Evolutionary conservation across 192 early-diverging fungal genomes (phyloP).

Genomic region (Martensiomyces pterosporus): DNA sequence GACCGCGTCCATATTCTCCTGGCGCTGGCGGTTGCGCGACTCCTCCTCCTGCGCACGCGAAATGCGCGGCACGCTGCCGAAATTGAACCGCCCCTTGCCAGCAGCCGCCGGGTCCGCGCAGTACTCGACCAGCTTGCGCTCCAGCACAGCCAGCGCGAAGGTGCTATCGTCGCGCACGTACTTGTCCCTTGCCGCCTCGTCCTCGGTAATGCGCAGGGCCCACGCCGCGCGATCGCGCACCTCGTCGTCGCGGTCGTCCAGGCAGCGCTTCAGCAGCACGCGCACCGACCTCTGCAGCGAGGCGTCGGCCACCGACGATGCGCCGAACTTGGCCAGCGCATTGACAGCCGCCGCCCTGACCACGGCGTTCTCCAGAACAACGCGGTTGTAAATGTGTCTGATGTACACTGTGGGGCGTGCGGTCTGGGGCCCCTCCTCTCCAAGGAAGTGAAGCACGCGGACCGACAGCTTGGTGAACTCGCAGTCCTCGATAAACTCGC

Average conservation of each 20-base stretch:
- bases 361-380: conserved; percentile 95
- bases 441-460: conserved; percentile 90
- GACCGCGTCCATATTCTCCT: conserved; percentile 43
- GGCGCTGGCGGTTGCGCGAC: conserved; percentile 59
- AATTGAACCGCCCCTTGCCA: conserved; percentile 67
- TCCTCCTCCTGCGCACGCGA: conserved; percentile 83
- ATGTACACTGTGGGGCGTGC: conserved; percentile 92
- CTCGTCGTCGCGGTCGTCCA: conserved; percentile 98
- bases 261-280: conserved; percentile 86
- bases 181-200: conserved; percentile 56
- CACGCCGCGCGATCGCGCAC: conserved; percentile 94
- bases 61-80: conserved; percentile 73
- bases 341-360: conserved; percentile 96
- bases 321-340: conserved; percentile 87
- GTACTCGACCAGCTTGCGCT: conserved; percentile 85
- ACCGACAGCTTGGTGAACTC: conserved; percentile 99
- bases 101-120: conserved; percentile 61
- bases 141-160: conserved; percentile 78
- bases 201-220: conserved; percentile 75
- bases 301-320: conserved; percentile 69
- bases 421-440: conserved; percentile 89
- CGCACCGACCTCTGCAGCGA: conserved; percentile 68
- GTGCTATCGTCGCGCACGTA: conserved; percentile 86
- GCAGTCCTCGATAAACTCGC: conserved; percentile 99
- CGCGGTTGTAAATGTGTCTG: conserved; percentile 99